These are phyloP conservation scores for Senna tora DNA, from an alignment of 306 rosid genomes.

Conservation along the genomic window DNA sequence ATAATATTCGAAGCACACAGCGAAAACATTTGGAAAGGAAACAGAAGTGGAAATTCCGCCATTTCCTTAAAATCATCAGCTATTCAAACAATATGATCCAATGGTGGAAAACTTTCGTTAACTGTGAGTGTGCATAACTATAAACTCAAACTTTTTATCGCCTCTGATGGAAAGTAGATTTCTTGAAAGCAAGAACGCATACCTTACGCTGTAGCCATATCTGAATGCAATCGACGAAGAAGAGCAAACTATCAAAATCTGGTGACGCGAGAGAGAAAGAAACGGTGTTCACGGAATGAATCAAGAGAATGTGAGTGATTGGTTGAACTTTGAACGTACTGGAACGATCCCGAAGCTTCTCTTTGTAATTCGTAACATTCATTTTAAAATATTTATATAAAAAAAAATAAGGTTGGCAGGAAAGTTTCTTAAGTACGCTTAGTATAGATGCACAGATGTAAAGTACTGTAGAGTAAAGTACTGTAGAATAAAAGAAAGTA, in stretches of 20 bases:
- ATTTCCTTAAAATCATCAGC: background rate
- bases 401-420: no score
- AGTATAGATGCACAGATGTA: no score
- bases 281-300: background rate
- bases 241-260: background rate
- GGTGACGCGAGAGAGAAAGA: background rate
- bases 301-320: background rate
- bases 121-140: background rate
- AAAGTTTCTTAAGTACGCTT: no score
- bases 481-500: no score
- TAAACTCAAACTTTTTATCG: background rate
- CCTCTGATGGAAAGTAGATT: background rate
- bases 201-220: slow-evolving; percentile 57
- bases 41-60: background rate
- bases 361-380: no score
- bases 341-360: no score
- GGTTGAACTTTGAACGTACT: no score
- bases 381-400: no score
- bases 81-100: background rate
- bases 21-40: no score
- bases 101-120: background rate
- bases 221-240: background rate
- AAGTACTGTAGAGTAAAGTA: no score
- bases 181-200: background rate
- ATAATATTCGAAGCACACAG: background rate